Evolutionary conservation across 495 filamentous ascomycete species (phyloP), one percentile per base, ranked within the genome.

Genomic region (Cryomyces minteri): DNA sequence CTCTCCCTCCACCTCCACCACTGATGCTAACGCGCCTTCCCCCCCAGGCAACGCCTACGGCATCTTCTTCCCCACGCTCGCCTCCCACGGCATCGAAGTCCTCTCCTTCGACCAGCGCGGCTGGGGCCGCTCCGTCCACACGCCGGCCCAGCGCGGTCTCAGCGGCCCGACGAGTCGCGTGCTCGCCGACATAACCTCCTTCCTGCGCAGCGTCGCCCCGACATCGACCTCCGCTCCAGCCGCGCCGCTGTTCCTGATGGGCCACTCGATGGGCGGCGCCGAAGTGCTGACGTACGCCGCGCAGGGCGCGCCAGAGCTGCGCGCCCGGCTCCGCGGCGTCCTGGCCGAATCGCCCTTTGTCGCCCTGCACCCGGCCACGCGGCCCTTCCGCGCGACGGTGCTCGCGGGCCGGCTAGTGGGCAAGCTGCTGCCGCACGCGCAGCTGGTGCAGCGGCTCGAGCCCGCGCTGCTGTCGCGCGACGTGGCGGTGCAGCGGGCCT

Each of bases 201-300:
- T 93, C 58, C 65, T 62, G 44, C 72, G 55, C 8, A 64, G 70
- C 0, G 69, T 79, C 32, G 70, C 61, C 37, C 55, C 54, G 49
- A 74, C 69, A 4, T 66, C 69, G 6, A 73, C 29, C 31, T 49
- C 38, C 44, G 41, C 56, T 9, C 51, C 55, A 5, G 49, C 52
- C 4, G 53, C 71, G 4, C 84, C 87, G 0, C 58, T 88, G 14
- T 94, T 94, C 62, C 69, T 94, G n/a, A 73, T 84, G 58, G 86
- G 86, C 43, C 86, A 93, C 62, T 84, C 78, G 34, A 85, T 80
- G 78, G 87, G 87, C 57, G 87, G 88, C 40, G 82, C 71, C 11
- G 65, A 86, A 52, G 73, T 76, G 10, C 62, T 88, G 4, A 61
- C 60, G 40, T 79, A 72, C 47, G 61, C 64, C 14, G 52, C 65